phyloP scores from a whole-genome alignment of 1,284 basidiomycete genomes.

The Puccinia horiana region DNA sequence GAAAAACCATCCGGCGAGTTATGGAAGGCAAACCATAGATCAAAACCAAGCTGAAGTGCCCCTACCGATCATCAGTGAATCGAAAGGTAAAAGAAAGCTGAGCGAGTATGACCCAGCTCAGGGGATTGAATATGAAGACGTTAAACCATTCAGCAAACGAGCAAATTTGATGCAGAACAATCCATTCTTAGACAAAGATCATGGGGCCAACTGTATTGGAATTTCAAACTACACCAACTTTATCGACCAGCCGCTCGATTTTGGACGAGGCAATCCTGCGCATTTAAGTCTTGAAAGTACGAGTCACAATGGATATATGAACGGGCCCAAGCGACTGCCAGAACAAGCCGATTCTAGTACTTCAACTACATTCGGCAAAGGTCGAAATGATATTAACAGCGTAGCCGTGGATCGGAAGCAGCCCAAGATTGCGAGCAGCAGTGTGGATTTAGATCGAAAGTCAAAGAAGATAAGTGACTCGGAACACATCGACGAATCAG shows the following conservation, averaged over 20 bases:
- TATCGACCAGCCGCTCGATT: neutral
- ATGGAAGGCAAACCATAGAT: neutral
- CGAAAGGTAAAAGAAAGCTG: constrained; percentile 6
- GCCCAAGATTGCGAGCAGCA: neutral
- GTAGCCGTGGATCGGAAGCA: neutral
- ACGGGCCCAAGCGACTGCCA: neutral
- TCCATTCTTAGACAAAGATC: neutral
- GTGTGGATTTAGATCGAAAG: neutral
- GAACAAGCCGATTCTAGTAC: neutral
- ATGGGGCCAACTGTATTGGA: neutral
- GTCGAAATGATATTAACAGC: neutral
- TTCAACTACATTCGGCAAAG: neutral
- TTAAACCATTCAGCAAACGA: constrained; percentile 1
- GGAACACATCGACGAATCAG: neutral
- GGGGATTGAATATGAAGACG: neutral
- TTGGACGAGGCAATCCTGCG: neutral
- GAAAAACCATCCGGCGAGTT: neutral
- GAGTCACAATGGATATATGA: neutral
- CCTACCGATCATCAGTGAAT: neutral
- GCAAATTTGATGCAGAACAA: neutral
- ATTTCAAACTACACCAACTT: neutral
- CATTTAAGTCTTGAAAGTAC: neutral
- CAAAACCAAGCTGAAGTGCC: neutral
- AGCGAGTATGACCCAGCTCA: neutral
- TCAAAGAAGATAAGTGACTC: neutral